Evolutionary conservation across 2,329 filamentous ascomycete species (phyloP).

Genomic region (Rutstroemia sp.): DNA sequence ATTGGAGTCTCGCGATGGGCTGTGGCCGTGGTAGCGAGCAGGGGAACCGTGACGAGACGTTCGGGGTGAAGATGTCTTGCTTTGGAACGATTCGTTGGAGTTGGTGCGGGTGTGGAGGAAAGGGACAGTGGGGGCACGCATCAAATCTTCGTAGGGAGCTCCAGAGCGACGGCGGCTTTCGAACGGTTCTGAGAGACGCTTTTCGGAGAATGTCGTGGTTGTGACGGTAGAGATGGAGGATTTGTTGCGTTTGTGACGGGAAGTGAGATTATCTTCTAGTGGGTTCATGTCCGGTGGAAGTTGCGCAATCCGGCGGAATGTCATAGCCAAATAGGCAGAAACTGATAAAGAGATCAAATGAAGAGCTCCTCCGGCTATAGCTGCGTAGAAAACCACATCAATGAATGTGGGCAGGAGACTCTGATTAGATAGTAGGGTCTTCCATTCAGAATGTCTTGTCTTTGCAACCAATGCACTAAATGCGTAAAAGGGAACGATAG

Average conservation of each 20-base stretch:
- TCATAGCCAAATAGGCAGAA: slow-evolving; percentile 66
- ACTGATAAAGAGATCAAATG: slow-evolving; percentile 65
- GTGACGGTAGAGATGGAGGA: slow-evolving; percentile 32
- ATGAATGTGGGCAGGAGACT: slow-evolving; percentile 52
- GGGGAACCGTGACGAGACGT: slow-evolving; percentile 50
- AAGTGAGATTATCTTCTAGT: slow-evolving; percentile 76
- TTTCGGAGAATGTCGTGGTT: slow-evolving; percentile 40
- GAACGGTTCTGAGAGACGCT: slow-evolving; percentile 46
- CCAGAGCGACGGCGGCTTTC: slow-evolving; percentile 38
- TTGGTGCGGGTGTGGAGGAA: slow-evolving; percentile 72
- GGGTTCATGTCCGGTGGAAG: slow-evolving; percentile 95
- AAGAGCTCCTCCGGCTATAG: slow-evolving; percentile 55
- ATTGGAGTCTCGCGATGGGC: slow-evolving; percentile 38
- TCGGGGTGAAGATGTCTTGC: slow-evolving; percentile 43
- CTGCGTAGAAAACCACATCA: slow-evolving; percentile 59
- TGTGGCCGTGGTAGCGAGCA: slow-evolving; percentile 44
- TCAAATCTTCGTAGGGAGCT: slow-evolving; percentile 37
- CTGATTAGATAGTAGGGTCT: slow-evolving; percentile 55
- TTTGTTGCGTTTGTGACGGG: slow-evolving; percentile 73
- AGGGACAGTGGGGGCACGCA: slow-evolving; percentile 53
- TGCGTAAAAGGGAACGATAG: slow-evolving; percentile 46
- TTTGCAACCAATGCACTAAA: slow-evolving; percentile 44
- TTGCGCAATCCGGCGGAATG: slow-evolving; percentile 74
- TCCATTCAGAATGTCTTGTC: slow-evolving; percentile 45
- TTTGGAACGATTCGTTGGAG: slow-evolving; percentile 50